Evolutionary conservation across 495 filamentous ascomycete species (phyloP).

Genomic region (Tetracladium setigerum): DNA sequence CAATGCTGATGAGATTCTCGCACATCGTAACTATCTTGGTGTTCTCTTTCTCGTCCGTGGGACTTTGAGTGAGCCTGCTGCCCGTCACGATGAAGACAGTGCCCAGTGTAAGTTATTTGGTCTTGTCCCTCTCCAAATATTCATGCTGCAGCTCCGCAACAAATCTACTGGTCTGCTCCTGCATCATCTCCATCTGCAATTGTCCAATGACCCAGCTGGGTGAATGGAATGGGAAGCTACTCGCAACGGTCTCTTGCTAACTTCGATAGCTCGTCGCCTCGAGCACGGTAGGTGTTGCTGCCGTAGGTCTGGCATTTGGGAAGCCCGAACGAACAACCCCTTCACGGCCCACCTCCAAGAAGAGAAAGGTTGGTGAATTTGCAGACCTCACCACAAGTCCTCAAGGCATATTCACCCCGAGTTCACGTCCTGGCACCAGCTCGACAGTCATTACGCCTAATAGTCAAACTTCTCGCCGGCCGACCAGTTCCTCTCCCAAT

Average conservation of each 20-base stretch:
- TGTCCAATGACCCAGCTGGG: not conserved
- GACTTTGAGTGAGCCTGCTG: conserved; percentile 26
- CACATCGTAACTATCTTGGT: conserved; percentile 22
- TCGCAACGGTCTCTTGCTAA: not conserved
- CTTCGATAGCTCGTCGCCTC: conserved; percentile 44
- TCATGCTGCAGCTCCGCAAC: not conserved
- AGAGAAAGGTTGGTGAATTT: conserved; percentile 35
- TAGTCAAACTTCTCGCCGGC: conserved; percentile 21
- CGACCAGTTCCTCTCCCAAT: conserved; percentile 17
- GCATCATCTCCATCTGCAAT: not conserved
- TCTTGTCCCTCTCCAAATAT: not conserved
- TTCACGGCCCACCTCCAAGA: conserved; percentile 29
- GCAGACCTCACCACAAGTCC: conserved; percentile 27
- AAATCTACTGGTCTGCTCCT: not conserved
- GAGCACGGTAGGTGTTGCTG: conserved; percentile 52
- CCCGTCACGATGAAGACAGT: conserved; percentile 51
- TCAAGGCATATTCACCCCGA: conserved; percentile 27
- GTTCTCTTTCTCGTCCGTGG: conserved; percentile 18
- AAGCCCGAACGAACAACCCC: conserved; percentile 32
- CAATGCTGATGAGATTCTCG: conserved; percentile 16
- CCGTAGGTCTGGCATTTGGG: conserved; percentile 46
- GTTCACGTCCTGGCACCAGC: conserved; percentile 27
- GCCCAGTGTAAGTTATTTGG: conserved; percentile 50
- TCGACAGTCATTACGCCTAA: conserved; percentile 25
- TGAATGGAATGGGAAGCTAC: not conserved